Conservation (phyloP, 495 filamentous ascomycete genomes). For the Penicillium salamii region DNA sequence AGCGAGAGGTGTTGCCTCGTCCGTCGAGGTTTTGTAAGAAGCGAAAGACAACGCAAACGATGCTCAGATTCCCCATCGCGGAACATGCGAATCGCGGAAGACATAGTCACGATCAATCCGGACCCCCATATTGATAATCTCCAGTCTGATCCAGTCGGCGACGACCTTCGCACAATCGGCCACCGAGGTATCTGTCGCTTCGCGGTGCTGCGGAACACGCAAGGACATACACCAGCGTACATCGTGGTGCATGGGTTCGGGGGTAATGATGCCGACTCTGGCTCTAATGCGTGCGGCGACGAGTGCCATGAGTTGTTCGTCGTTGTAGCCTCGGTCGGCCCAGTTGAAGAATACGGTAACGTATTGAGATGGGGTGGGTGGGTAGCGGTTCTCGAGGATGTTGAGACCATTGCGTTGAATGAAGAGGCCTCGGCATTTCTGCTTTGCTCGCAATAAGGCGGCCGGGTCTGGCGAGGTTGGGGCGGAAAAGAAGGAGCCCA, state of each 20-base stretch:
- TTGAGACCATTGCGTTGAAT: background rate
- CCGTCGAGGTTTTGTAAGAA: too few species aligned
- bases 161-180: background rate
- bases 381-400: background rate
- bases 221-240: background rate
- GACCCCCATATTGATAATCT: background rate
- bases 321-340: background rate
- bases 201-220: background rate
- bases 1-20: too few species aligned
- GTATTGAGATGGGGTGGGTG: background rate
- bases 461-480: too few species aligned
- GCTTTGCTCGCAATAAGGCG: background rate
- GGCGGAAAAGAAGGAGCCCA: too few species aligned
- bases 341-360: conserved; percentile 6
- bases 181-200: background rate
- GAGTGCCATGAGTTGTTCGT: background rate
- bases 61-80: too few species aligned
- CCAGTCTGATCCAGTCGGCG: background rate
- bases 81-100: too few species aligned
- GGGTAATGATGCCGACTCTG: background rate
- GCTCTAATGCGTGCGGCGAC: background rate
- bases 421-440: background rate
- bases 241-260: conserved; percentile 3
- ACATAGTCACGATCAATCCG: background rate
- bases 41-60: too few species aligned